Base-by-base conservation (phyloP, 2,329 filamentous ascomycete genomes). In the Apiospora saccharicola region DNA sequence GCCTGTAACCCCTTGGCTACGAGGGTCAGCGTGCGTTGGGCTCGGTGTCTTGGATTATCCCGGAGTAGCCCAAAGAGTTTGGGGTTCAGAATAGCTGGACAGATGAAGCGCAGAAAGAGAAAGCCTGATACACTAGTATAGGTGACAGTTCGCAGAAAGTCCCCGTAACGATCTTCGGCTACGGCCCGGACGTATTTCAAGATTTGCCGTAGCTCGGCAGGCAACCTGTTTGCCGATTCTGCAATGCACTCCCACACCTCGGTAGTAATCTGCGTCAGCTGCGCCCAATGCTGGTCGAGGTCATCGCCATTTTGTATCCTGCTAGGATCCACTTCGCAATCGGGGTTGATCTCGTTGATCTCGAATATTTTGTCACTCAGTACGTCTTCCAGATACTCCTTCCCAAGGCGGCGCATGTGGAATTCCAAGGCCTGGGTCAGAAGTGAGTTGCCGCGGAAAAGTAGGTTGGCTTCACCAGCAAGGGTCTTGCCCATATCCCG, bases 71-170 rank as follows among this genome's bases (percentile, higher is more conserved):
- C 95, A 80, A 98, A 98, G 19, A 98, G 87, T 82, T 98, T 98
- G 0, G 96, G 96, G 74, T 98, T 98, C 8, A 98, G 86, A 72
- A 98, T 95, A n/a, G 96, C 95, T 3, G 96, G 96, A 79, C 95
- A 98, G 79, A 98, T 96, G 85, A 98, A 98, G 6, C 96, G 92
- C 73, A 98, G 86, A 81, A 98, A 98, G 16, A 98, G 84, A 79
- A 98, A 98, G 0, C 96, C 96, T 64, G 95, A 98, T 1, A 98
- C 95, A 80, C 95, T 97, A 70, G 95, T 98, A 80, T 98, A 98
- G 67, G 92, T 91, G 49, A 98, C 95, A 1, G 93, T 96, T 41
- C 95, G 91, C 57, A 98, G 85, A 78, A 97, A 98, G 80, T 97
- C 94, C 41, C 96, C 96, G 80, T 98, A 98, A 24, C 95, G 92